Percentiles rank a stretch among this genome's conserved stretches.
Conservation (phyloP, 2,329 filamentous ascomycete genomes). For the Simplicillium sp. region DNA sequence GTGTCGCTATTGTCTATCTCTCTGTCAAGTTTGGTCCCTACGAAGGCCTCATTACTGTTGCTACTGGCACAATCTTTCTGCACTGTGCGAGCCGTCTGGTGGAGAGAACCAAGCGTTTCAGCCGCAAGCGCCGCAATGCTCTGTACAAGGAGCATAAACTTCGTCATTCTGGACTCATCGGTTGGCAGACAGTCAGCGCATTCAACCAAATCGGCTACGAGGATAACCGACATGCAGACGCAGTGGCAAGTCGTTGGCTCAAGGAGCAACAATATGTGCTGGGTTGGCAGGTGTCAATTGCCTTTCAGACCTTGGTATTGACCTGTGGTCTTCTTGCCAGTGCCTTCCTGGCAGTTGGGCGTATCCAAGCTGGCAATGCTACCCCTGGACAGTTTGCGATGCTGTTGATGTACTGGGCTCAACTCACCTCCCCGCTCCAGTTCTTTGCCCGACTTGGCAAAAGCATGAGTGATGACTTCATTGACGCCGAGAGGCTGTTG, state of each 20-base stretch:
- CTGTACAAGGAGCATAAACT: slow-evolving; percentile 47
- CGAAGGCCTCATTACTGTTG: slow-evolving; percentile 52
- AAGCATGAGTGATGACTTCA: slow-evolving; percentile 44
- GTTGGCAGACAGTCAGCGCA: slow-evolving; percentile 49
- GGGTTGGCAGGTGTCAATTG: slow-evolving; percentile 41
- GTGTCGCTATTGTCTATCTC: slow-evolving; percentile 50
- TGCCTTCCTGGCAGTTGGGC: slow-evolving; percentile 51
- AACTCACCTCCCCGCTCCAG: slow-evolving; percentile 60
- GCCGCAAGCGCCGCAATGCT: slow-evolving; percentile 40
- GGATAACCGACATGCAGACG: slow-evolving; percentile 41
- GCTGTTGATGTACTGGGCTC: slow-evolving; percentile 65
- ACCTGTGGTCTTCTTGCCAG: slow-evolving; percentile 60
- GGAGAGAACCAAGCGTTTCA: slow-evolving; percentile 35
- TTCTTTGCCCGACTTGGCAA: slow-evolving; percentile 55
- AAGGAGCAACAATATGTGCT: slow-evolving; percentile 26
- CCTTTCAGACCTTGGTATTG: slow-evolving; percentile 53
- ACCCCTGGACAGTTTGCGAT: slow-evolving; percentile 61
- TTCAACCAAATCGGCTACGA: slow-evolving; percentile 52
- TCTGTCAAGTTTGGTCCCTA: slow-evolving; percentile 50
- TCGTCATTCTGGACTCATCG: slow-evolving; percentile 44
- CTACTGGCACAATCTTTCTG: slow-evolving; percentile 46
- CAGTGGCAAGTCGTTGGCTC: slow-evolving; percentile 32
- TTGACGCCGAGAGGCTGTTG: slow-evolving; percentile 47
- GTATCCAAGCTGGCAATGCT: slow-evolving; percentile 51
- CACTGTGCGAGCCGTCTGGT: slow-evolving; percentile 44